Conservation (phyloP, 192 early-diverging fungal species). For the Podila horticola region DNA sequence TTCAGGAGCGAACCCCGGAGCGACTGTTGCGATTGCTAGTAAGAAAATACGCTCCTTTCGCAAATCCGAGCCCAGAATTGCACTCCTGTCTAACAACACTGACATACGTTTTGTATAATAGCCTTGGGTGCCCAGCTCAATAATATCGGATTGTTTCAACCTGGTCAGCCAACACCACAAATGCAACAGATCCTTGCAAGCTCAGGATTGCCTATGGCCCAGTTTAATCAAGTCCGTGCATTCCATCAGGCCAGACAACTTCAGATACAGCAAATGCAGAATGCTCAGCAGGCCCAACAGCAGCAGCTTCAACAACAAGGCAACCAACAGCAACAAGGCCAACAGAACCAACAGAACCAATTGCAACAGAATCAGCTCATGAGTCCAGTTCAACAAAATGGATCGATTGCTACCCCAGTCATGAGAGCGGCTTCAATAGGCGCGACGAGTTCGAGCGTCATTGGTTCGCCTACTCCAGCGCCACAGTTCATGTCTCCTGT, state of each 20-base stretch:
- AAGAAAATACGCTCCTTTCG: neutral
- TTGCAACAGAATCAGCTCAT: slow-evolving; percentile 34
- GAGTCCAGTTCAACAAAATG: slow-evolving; percentile 32
- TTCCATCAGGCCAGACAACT: slow-evolving; percentile 3
- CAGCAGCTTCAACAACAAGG: slow-evolving; percentile 9
- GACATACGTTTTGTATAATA: neutral
- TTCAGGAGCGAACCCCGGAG: neutral
- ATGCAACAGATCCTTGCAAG: slow-evolving; percentile 17
- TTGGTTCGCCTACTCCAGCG: slow-evolving; percentile 33
- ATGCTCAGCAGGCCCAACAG: slow-evolving; percentile 10
- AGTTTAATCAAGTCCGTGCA: slow-evolving; percentile 21
- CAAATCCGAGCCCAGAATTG: neutral
- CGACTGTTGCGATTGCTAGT: slow-evolving; percentile 18
- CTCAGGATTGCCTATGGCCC: slow-evolving; percentile 10
- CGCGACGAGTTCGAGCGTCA: neutral
- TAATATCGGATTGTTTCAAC: slow-evolving; percentile 28
- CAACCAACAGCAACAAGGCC: slow-evolving; percentile 18
- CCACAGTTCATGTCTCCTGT: slow-evolving; percentile 37
- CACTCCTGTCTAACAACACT: neutral
- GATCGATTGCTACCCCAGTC: slow-evolving; percentile 24
- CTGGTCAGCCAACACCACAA: slow-evolving; percentile 23
- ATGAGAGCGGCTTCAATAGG: slow-evolving; percentile 34
- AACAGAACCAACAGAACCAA: slow-evolving; percentile 5
- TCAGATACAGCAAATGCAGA: slow-evolving; percentile 2
- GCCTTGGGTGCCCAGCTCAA: slow-evolving; percentile 19